Conservation (phyloP, 148 eudicot species). For the Tetragonia tetragonoides region DNA sequence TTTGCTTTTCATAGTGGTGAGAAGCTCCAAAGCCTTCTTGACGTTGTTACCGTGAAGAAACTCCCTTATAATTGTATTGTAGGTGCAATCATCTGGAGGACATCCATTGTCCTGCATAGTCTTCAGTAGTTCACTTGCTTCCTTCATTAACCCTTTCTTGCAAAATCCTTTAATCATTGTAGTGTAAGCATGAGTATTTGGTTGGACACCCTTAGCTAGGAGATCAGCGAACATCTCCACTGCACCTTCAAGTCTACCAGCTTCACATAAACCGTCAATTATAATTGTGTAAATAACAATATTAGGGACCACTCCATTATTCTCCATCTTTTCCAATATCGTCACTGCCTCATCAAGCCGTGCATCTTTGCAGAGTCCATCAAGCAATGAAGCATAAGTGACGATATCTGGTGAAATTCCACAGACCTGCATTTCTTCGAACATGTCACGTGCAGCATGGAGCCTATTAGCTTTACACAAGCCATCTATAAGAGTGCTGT, state of each 20-base stretch:
- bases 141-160: slow-evolving; percentile 9
- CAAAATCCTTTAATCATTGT: slow-evolving; percentile 6
- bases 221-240: slow-evolving; percentile 10
- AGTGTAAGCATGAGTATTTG: no score
- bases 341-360: slow-evolving; percentile 16
- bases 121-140: not conserved
- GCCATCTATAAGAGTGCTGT: no score
- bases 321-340: not conserved
- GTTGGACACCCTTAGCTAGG: not conserved
- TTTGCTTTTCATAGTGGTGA: slow-evolving; percentile 5
- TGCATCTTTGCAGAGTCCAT: slow-evolving; percentile 22
- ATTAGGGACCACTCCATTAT: not conserved
- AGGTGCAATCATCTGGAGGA: not conserved
- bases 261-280: slow-evolving; percentile 15
- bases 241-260: slow-evolving; percentile 3
- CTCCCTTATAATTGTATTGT: no score
- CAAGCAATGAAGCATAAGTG: no score
- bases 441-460: no score
- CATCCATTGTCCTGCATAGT: not conserved
- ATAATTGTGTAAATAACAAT: slow-evolving; percentile 14
- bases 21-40: not conserved
- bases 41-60: not conserved
- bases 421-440: no score
- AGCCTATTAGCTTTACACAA: no score
- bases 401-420: not conserved